Evolutionary conservation across 2,329 filamentous ascomycete genomes (phyloP), one percentile per base, ranked within the genome.

Genomic region (Colletotrichum musae): DNA sequence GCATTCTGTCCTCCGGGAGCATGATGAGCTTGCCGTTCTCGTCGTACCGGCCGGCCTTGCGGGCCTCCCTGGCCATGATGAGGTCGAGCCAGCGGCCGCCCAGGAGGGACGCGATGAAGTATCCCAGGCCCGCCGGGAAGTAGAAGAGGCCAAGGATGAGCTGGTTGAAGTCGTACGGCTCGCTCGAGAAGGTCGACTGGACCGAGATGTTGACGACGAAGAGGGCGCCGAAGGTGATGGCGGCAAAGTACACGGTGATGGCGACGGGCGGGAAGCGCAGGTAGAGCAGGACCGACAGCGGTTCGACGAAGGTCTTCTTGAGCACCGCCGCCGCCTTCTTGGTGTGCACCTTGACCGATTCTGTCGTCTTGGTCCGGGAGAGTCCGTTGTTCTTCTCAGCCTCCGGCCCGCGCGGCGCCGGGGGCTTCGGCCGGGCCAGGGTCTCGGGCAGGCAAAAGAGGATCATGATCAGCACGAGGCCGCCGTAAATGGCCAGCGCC

Each of bases 161-260:
- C 52, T 89, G 88, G 6, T 83, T 80, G 77, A 90, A 96, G 74
- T 84, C 84, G 81, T 96, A 97, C 0, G 94, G 93, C 1, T 84
- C 73, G 5, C 77, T 76, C 6, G 87, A 87, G 77, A 95, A 95
- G 10, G 88, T 90, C 61, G 90, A 83, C 78, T 95, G 91, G 53
- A 95, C 84, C 64, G 90, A 91, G 74, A 96, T 91, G 78, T 95
- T 96, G 74, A 94, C 85, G 13, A 95, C 82, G 79, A 93, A 96
- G 6, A 96, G 86, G 1, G 89, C 85, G 39, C 90, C 91, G 77
- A 95, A 96, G 6, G 93, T 91, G 72, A 95, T 88, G 70, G 90
- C 88, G 9, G 92, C 91, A 73, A 93, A 92, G 77, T 90, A 89
- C 15, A 96, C 93, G 0, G 90, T 93, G 59, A 95, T 82, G 5